These are phyloP conservation scores for Haematococcus sp. DNA, from an alignment of 139 green algal genomes.

Conservation along the genomic window DNA sequence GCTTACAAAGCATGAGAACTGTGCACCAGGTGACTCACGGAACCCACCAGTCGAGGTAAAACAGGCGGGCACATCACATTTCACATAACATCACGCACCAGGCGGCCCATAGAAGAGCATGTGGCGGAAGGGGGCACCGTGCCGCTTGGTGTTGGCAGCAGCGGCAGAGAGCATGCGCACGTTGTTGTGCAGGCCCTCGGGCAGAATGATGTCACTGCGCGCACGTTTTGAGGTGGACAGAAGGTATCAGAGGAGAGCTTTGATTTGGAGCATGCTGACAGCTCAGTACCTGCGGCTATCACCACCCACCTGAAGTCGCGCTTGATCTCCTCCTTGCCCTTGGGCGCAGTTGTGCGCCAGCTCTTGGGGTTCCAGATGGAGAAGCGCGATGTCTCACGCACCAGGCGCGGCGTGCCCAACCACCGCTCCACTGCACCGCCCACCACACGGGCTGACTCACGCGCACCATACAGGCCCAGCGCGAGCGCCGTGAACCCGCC, in stretches of 20 bases:
- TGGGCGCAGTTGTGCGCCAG: conserved; percentile 12
- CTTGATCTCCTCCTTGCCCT: conserved; percentile 49
- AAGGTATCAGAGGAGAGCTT: too few relatives aligned
- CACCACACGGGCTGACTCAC: conserved; percentile 77
- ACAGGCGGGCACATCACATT: too few relatives aligned
- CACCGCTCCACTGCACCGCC: conserved; percentile 73
- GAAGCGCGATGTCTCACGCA: conserved; percentile 70
- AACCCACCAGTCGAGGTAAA: too few relatives aligned
- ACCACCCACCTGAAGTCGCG: conserved; percentile 58
- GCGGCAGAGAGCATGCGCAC: conserved; percentile 81
- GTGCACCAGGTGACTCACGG: background rate
- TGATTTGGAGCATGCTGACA: too few relatives aligned
- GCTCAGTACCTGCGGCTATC: too few relatives aligned
- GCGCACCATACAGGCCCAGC: conserved; percentile 80
- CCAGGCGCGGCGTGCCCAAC: conserved; percentile 83
- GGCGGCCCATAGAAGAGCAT: conserved; percentile 83
- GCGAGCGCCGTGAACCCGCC: conserved; percentile 76
- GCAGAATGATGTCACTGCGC: conserved; percentile 80
- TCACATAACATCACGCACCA: conserved; percentile 53
- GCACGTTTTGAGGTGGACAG: too few relatives aligned
- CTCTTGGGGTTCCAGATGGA: conserved; percentile 35
- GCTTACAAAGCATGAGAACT: background rate
- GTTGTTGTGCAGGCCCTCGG: conserved; percentile 74
- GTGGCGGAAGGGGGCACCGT: conserved; percentile 95
- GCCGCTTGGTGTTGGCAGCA: conserved; percentile 89